Evolutionary conservation across 306 rosid genomes (phyloP).

Genomic region (Castanospermum australe): DNA sequence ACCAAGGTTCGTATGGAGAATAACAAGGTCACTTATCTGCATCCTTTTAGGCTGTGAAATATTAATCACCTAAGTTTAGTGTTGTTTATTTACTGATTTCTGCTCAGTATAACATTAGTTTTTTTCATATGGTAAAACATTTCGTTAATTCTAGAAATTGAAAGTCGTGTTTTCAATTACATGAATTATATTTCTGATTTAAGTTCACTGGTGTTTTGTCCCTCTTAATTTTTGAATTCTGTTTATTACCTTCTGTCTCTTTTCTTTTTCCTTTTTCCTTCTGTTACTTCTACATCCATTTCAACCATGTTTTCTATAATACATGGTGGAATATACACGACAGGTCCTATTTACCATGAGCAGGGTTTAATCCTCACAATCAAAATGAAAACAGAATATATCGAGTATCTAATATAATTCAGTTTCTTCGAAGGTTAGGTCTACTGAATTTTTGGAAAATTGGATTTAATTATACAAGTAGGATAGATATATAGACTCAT

Average conservation of each 20-base stretch:
- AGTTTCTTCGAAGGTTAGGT: not conserved
- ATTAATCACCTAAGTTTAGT: slow-evolving; percentile 1
- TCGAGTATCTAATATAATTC: not conserved
- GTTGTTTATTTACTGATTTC: slow-evolving; percentile 1
- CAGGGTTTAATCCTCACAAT: slow-evolving; percentile 1
- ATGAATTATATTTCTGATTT: not conserved
- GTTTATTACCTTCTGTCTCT: not conserved
- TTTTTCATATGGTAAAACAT: not conserved
- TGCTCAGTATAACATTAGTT: not conserved
- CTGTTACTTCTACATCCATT: not conserved
- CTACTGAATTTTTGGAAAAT: not conserved
- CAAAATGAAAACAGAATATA: slow-evolving; percentile 3
- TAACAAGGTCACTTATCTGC: slow-evolving; percentile 51
- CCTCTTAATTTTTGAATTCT: not conserved
- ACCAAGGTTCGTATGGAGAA: slow-evolving; percentile 54
- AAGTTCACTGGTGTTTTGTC: not conserved
- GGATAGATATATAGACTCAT: not conserved
- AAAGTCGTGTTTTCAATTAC: not conserved
- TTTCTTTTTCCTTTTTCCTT: not conserved
- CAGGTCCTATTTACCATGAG: not conserved
- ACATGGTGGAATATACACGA: not conserved
- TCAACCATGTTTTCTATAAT: not conserved
- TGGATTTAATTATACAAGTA: not conserved
- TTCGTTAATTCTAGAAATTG: not conserved
- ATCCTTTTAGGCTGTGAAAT: slow-evolving; percentile 17